Percentiles rank a stretch among this genome's conserved stretches.
phyloP scores from a whole-genome alignment of 2,329 filamentous ascomycete genomes.

The Zymoseptoria crescenta region DNA sequence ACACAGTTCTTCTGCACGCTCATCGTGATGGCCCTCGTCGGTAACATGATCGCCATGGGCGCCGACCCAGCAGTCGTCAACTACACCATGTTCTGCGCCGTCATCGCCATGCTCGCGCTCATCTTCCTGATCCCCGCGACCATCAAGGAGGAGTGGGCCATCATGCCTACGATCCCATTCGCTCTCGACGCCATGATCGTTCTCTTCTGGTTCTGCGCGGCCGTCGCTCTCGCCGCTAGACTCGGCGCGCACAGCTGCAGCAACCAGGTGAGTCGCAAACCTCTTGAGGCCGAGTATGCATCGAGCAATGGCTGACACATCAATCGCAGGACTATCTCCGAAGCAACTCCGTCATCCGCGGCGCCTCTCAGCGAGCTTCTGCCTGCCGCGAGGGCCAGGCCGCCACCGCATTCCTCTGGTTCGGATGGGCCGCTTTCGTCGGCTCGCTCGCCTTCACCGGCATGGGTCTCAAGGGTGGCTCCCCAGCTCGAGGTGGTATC shows the following conservation, averaged over 20 bases:
- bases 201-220: conserved; percentile 63
- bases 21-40: conserved; percentile 53
- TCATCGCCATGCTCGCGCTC: conserved; percentile 57
- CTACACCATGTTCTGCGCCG: conserved; percentile 62
- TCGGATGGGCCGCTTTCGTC: conserved; percentile 58
- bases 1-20: conserved; percentile 51
- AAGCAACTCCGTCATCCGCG: conserved; percentile 36
- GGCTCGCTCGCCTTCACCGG: conserved; percentile 49
- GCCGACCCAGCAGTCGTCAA: conserved; percentile 45
- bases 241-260: conserved; percentile 62
- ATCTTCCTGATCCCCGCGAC: conserved; percentile 54
- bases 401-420: conserved; percentile 69
- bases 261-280: conserved; percentile 42
- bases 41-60: conserved; percentile 54
- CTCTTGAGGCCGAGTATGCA: conserved; percentile 2
- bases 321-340: conserved; percentile 29
- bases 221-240: conserved; percentile 62
- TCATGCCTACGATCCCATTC: conserved; percentile 46
- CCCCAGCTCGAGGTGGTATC: conserved; percentile 41
- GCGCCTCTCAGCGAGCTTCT: conserved; percentile 47
- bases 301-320: background rate
- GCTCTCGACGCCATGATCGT: conserved; percentile 52
- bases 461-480: conserved; percentile 40
- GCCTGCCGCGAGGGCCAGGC: conserved; percentile 71
- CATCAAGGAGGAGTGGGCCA: conserved; percentile 46